phyloP scores from a whole-genome alignment of 2,329 filamentous ascomycete genomes.

The Cercospora zeae-maydis region DNA sequence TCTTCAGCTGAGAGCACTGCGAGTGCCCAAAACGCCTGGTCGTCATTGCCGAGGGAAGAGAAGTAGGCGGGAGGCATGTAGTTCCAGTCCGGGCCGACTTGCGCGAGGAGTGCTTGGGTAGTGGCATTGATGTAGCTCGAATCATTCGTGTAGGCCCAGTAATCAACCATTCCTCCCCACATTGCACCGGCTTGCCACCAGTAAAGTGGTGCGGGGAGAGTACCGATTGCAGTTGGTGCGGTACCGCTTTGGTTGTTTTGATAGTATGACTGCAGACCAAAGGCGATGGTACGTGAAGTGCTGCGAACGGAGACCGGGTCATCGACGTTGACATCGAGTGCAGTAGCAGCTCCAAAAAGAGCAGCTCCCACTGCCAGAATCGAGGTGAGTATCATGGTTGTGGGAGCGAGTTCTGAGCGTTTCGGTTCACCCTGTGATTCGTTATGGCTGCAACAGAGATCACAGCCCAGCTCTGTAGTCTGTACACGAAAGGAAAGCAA shows the following conservation, averaged over 20 bases:
- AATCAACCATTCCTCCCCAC: constrained; percentile 41
- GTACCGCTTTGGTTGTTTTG: constrained; percentile 35
- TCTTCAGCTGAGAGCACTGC: constrained; percentile 76
- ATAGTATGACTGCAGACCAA: constrained; percentile 37
- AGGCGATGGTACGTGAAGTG: constrained; percentile 34
- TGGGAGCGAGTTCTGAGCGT: neutral
- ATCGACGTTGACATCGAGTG: constrained; percentile 23
- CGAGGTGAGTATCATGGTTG: constrained; percentile 17
- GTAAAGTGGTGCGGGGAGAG: constrained; percentile 44
- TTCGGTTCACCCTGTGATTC: neutral
- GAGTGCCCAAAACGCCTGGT: constrained; percentile 53
- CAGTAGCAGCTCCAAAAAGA: constrained; percentile 10
- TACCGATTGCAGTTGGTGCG: constrained; percentile 36
- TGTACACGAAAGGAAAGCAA: neutral
- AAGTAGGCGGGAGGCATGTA: constrained; percentile 41
- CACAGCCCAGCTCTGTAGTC: neutral
- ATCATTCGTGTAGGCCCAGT: constrained; percentile 48
- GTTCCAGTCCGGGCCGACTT: constrained; percentile 42
- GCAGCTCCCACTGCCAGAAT: constrained; percentile 12
- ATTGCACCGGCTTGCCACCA: constrained; percentile 48
- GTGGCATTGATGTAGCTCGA: constrained; percentile 42
- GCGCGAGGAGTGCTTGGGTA: constrained; percentile 43
- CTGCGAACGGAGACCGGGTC: constrained; percentile 34
- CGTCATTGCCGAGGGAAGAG: constrained; percentile 47
- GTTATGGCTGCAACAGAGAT: neutral